These are phyloP conservation scores for Euphorbia schlechtendalii DNA, from an alignment of 441 rosid species.

Conservation along the genomic window DNA sequence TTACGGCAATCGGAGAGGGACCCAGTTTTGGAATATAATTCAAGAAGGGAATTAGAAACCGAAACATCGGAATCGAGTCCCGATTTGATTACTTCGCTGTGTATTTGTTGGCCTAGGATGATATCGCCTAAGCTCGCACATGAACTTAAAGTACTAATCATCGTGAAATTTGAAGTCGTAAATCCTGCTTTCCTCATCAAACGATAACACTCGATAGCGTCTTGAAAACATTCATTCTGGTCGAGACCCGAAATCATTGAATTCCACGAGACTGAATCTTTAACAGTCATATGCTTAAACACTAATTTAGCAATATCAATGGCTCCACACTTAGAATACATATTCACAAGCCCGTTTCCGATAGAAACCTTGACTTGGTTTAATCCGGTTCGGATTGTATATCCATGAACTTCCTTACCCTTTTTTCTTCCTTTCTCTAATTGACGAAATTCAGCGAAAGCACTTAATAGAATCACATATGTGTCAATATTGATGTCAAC, in stretches of 20 bases:
- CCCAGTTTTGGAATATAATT: conserved; percentile 58
- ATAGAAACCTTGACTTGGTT: conserved; percentile 38
- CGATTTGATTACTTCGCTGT: conserved; percentile 56
- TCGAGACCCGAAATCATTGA: conserved; percentile 80
- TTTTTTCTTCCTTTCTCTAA: conserved; percentile 52
- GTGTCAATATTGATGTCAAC: conserved; percentile 58
- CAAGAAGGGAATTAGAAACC: conserved; percentile 78
- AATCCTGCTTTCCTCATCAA: conserved; percentile 51
- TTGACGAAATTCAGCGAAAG: conserved; percentile 52
- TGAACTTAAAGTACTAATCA: conserved; percentile 78
- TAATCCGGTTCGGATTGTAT: conserved; percentile 51
- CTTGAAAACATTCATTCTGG: conserved; percentile 63
- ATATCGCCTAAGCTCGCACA: conserved; percentile 71
- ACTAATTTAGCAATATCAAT: conserved; percentile 49
- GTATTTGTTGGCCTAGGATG: conserved; percentile 55
- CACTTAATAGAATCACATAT: conserved; percentile 58
- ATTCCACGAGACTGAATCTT: conserved; percentile 87
- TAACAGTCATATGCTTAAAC: conserved; percentile 47
- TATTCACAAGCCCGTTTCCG: conserved; percentile 76
- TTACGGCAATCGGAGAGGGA: conserved; percentile 40
- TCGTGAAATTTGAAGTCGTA: conserved; percentile 50
- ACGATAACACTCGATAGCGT: conserved; percentile 43
- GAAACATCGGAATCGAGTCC: conserved; percentile 75
- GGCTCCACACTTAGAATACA: conserved; percentile 79
- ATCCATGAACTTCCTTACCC: conserved; percentile 81